Evolutionary conservation across 1,284 basidiomycete species (phyloP).

Genomic region (Leccinum proximum): DNA sequence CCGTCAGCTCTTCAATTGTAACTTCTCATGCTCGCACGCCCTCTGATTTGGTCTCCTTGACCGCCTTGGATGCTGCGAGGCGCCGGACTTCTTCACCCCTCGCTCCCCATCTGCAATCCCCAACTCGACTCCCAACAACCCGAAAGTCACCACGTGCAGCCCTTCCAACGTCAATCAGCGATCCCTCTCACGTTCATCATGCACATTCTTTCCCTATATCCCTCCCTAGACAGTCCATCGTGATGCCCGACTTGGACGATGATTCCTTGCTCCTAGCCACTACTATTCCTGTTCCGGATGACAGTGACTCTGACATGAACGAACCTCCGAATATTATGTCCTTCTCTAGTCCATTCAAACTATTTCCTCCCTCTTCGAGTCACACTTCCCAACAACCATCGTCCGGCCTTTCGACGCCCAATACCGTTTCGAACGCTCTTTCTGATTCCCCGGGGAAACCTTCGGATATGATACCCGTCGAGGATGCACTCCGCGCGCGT

Average conservation of each 20-base stretch:
- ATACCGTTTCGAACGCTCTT: constrained; percentile 49
- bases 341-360: constrained; percentile 66
- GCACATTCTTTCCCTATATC: constrained; percentile 23
- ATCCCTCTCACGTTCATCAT: constrained; percentile 37
- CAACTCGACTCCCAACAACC: constrained; percentile 36
- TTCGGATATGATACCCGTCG: constrained; percentile 47
- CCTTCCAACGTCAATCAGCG: constrained; percentile 42
- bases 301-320: constrained; percentile 63
- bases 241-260: constrained; percentile 38
- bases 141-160: constrained; percentile 45
- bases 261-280: constrained; percentile 70
- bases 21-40: constrained; percentile 38
- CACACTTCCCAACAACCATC: constrained; percentile 34
- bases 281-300: constrained; percentile 67
- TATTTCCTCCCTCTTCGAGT: constrained; percentile 36
- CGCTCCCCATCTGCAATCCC: constrained; percentile 33
- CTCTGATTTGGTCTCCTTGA: constrained; percentile 47
- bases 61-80: constrained; percentile 35
- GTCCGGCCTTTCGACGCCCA: constrained; percentile 49
- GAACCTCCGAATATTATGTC: constrained; percentile 61
- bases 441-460: constrained; percentile 49
- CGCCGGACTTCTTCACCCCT: constrained; percentile 55
- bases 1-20: constrained; percentile 33
- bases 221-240: constrained; percentile 36
- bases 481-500: constrained; percentile 80